Conservation (phyloP, 2,329 filamentous ascomycete species). For the Cytospora piceae region DNA sequence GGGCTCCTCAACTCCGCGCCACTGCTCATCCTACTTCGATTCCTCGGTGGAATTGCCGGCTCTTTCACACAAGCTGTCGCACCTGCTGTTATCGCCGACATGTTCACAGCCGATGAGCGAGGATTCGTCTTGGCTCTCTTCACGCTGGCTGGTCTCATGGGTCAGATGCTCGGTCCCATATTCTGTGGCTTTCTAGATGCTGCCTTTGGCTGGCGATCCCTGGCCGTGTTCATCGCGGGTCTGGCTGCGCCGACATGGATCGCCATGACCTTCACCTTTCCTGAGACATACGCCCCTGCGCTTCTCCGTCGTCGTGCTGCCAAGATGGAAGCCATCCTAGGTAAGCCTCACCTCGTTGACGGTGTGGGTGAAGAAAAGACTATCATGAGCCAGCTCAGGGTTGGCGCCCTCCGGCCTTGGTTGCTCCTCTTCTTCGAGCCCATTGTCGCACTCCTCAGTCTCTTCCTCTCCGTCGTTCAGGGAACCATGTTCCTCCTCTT, state of each 20-base stretch:
- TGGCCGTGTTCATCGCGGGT: slow-evolving; percentile 31
- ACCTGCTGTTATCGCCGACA: slow-evolving; percentile 65
- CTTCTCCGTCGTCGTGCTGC: slow-evolving; percentile 58
- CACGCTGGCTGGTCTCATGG: slow-evolving; percentile 42
- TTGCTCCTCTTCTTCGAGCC: slow-evolving; percentile 58
- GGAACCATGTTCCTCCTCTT: slow-evolving; percentile 49
- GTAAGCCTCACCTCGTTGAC: slow-evolving; percentile 36
- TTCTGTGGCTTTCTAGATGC: slow-evolving; percentile 32
- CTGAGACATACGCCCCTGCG: slow-evolving; percentile 65
- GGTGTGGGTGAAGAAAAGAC: slow-evolving; percentile 39
- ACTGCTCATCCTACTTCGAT: slow-evolving; percentile 63
- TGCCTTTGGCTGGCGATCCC: slow-evolving; percentile 31
- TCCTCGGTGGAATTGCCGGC: slow-evolving; percentile 66
- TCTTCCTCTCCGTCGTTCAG: slow-evolving; percentile 53
- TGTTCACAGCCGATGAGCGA: slow-evolving; percentile 56
- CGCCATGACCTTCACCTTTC: slow-evolving; percentile 52
- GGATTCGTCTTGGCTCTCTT: slow-evolving; percentile 66
- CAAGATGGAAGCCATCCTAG: slow-evolving; percentile 53
- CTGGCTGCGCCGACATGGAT: slow-evolving; percentile 48
- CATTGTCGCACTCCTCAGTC: slow-evolving; percentile 57
- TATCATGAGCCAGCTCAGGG: slow-evolving; percentile 55
- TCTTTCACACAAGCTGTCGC: slow-evolving; percentile 65
- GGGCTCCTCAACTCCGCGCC: slow-evolving; percentile 61
- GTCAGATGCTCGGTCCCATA: slow-evolving; percentile 31
- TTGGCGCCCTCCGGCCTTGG: slow-evolving; percentile 38